These are phyloP conservation scores for Linnemannia exigua DNA, from an alignment of 192 early-diverging fungal genomes.

Conservation along the genomic window DNA sequence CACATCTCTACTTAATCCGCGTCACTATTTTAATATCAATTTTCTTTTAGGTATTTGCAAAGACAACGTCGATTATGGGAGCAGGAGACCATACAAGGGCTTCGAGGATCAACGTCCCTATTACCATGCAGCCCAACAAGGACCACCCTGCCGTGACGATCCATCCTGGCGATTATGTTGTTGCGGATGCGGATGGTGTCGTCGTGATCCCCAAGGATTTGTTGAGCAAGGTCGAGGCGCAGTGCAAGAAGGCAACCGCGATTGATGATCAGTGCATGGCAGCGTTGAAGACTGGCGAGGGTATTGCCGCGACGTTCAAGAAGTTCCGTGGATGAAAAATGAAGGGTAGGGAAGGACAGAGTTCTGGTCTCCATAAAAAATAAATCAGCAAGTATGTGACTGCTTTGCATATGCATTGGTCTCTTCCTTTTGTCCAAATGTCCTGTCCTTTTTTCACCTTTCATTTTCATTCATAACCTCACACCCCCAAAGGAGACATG, in stretches of 20 bases:
- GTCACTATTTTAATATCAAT: not conserved
- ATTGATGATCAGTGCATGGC: slow-evolving; percentile 68
- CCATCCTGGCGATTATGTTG: slow-evolving; percentile 67
- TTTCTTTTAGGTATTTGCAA: slow-evolving; percentile 66
- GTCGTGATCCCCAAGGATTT: slow-evolving; percentile 65
- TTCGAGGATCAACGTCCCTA: slow-evolving; percentile 59
- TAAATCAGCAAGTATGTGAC: not conserved
- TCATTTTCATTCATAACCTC: not conserved
- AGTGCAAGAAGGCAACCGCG: slow-evolving; percentile 60
- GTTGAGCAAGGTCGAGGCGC: slow-evolving; percentile 59
- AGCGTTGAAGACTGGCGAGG: slow-evolving; percentile 60
- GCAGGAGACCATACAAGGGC: slow-evolving; percentile 62
- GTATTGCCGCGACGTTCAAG: slow-evolving; percentile 64
- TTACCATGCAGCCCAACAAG: slow-evolving; percentile 59
- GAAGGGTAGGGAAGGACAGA: not conserved
- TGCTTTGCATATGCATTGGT: too few relatives aligned
- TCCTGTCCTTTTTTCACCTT: not conserved
- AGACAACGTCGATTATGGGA: slow-evolving; percentile 63
- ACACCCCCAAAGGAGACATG: slow-evolving; percentile 3
- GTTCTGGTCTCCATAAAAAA: too few relatives aligned
- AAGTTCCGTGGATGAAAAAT: slow-evolving; percentile 58
- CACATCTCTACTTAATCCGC: not conserved
- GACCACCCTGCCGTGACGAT: slow-evolving; percentile 59
- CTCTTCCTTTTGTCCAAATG: not conserved
- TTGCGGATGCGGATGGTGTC: slow-evolving; percentile 69